These are phyloP conservation scores for Myxozyma neotropica DNA, from an alignment of 805 yeast genomes.

Conservation along the genomic window DNA sequence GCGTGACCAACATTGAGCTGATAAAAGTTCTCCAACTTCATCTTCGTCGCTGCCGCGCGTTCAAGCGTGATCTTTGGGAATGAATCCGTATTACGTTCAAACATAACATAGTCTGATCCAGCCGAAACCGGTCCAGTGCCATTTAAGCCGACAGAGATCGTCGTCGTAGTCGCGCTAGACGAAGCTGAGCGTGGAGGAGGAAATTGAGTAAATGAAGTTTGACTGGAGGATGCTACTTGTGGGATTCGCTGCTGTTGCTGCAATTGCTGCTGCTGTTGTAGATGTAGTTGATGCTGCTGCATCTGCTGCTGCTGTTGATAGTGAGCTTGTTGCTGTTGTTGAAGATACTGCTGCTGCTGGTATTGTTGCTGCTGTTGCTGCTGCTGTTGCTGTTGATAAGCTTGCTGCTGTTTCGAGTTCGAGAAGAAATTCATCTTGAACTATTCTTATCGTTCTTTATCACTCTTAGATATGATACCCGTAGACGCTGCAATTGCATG, in stretches of 20 bases:
- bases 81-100: conserved; percentile 80
- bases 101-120: conserved; percentile 58
- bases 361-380: conserved; percentile 15
- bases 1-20: conserved; percentile 87
- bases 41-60: conserved; percentile 78
- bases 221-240: conserved; percentile 3
- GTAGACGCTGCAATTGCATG: too few species aligned
- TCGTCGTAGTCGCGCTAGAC: not conserved
- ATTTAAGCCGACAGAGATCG: conserved; percentile 4
- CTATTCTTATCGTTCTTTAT: too few species aligned
- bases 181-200: conserved; percentile 19
- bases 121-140: conserved; percentile 41
- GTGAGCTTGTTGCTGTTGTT: conserved; percentile 6
- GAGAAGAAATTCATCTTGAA: conserved; percentile 11
- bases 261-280: conserved; percentile 5
- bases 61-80: conserved; percentile 77
- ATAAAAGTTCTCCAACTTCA: conserved; percentile 80
- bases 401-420: conserved; percentile 4
- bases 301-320: conserved; percentile 15
- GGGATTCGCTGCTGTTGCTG: conserved; percentile 14
- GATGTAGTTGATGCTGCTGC: conserved; percentile 12
- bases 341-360: conserved; percentile 10
- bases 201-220: conserved; percentile 23
- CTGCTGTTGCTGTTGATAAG: conserved; percentile 6
- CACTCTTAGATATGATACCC: too few species aligned